These are phyloP conservation scores for Saccharomycopsis microspora DNA, from an alignment of 805 yeast genomes.

Conservation along the genomic window DNA sequence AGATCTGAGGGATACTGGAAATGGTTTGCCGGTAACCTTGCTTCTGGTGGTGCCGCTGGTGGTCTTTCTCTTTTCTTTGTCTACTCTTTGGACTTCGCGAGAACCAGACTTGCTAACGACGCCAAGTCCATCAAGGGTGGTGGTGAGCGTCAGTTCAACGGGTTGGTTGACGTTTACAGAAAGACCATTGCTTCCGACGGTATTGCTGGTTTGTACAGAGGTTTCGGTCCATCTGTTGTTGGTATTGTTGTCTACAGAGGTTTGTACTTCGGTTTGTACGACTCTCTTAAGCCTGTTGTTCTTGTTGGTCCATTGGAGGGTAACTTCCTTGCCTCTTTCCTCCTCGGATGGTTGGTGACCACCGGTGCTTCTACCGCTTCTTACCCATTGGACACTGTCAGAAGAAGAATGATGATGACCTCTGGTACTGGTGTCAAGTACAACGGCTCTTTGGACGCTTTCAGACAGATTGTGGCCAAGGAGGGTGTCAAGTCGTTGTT, in stretches of 20 bases:
- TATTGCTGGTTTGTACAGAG: conserved; percentile 97
- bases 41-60: conserved; percentile 98
- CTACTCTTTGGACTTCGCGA: conserved; percentile 95
- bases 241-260: conserved; percentile 99
- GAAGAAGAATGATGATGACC: conserved; percentile 99
- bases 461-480: conserved; percentile 84
- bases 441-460: conserved; percentile 90
- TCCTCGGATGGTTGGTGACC: conserved; percentile 95
- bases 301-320: conserved; percentile 92
- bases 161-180: conserved; percentile 92
- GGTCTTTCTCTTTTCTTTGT: conserved; percentile 88
- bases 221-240: conserved; percentile 96
- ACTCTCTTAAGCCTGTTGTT: conserved; percentile 90
- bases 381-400: conserved; percentile 97
- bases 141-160: conserved; percentile 96
- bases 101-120: conserved; percentile 98
- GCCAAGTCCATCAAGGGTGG: conserved; percentile 75
- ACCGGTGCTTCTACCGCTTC: conserved; percentile 98
- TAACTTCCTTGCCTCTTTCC: conserved; percentile 89
- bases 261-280: conserved; percentile 96
- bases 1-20: conserved; percentile 86
- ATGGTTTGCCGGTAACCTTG: conserved; percentile 97
- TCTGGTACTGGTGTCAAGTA: conserved; percentile 98
- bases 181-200: conserved; percentile 94
- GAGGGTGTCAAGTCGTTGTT: conserved; percentile 90